phyloP scores from a whole-genome alignment of 345 rosid genomes.

The Arabis alpina region DNA sequence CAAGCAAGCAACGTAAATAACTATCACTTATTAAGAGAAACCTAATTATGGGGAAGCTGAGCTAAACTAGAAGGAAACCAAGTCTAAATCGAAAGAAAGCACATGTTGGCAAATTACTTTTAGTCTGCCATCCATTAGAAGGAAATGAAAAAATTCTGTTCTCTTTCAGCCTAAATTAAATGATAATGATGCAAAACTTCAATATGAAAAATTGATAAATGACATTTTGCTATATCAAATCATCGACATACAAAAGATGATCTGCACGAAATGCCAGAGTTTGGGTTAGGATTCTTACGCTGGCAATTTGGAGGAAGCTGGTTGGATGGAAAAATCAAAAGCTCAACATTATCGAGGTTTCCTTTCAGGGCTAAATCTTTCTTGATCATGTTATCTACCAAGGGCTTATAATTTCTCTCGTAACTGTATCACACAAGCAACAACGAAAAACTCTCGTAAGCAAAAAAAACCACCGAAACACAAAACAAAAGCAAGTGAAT shows the following conservation, averaged over 20 bases:
- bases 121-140: background rate
- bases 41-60: background rate
- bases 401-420: constrained; percentile 73
- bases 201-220: background rate
- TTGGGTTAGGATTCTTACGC: constrained; percentile 60
- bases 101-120: background rate
- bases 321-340: constrained; percentile 82
- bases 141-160: background rate
- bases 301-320: constrained; percentile 86
- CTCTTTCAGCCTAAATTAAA: background rate
- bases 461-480: constrained; percentile 6
- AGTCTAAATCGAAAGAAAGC: background rate
- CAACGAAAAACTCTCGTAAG: constrained; percentile 24
- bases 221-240: background rate
- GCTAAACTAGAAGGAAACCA: constrained; percentile 1
- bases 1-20: background rate
- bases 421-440: constrained; percentile 59
- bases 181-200: background rate
- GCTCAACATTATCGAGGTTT: constrained; percentile 71
- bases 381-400: constrained; percentile 79
- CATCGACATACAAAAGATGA: background rate
- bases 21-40: constrained; percentile 1
- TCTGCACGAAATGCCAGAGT: constrained; percentile 18
- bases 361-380: constrained; percentile 88
- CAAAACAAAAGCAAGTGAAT: constrained; percentile 5